A percentile compares a stretch with the other conserved stretches of the same genome.
Evolutionary conservation across 2,329 filamentous ascomycete species (phyloP).

Genomic region (Aurifilum marmelostoma): DNA sequence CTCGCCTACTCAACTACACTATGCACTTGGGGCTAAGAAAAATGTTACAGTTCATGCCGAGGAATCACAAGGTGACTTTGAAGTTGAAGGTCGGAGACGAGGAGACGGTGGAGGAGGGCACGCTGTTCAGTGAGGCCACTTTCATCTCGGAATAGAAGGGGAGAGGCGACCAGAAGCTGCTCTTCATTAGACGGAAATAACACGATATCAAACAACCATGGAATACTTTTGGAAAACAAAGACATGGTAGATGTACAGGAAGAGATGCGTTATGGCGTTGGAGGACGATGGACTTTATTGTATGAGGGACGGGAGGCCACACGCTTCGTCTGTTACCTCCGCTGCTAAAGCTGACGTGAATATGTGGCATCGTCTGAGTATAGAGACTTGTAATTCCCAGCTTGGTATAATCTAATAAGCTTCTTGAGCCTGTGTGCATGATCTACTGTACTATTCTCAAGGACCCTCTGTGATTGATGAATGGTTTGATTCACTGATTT

Average conservation of each 20-base stretch:
- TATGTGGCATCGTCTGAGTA: conserved; percentile 1
- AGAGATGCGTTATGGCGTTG: conserved; percentile 4
- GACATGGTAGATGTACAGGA: neutral
- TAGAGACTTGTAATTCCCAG: conserved; percentile 5
- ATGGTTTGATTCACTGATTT: neutral
- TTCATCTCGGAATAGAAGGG: conserved; percentile 73
- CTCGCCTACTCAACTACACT: neutral
- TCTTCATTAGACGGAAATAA: neutral
- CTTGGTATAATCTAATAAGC: neutral
- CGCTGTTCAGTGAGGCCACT: conserved; percentile 86
- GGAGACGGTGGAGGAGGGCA: conserved; percentile 78
- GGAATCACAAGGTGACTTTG: conserved; percentile 65
- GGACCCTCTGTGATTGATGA: too few relatives aligned
- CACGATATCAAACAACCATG: conserved; percentile 11
- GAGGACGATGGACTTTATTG: neutral
- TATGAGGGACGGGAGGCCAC: neutral
- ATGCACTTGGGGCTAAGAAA: conserved; percentile 32
- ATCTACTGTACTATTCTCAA: too few relatives aligned
- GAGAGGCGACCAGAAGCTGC: neutral
- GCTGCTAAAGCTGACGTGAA: neutral
- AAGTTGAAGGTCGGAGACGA: conserved; percentile 83
- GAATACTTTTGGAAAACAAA: conserved; percentile 28
- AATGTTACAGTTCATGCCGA: conserved; percentile 66
- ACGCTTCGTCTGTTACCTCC: neutral
- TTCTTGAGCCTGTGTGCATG: neutral